Conservation (phyloP, 2,329 filamentous ascomycete species). For the Sclerotinia nivalis region DNA sequence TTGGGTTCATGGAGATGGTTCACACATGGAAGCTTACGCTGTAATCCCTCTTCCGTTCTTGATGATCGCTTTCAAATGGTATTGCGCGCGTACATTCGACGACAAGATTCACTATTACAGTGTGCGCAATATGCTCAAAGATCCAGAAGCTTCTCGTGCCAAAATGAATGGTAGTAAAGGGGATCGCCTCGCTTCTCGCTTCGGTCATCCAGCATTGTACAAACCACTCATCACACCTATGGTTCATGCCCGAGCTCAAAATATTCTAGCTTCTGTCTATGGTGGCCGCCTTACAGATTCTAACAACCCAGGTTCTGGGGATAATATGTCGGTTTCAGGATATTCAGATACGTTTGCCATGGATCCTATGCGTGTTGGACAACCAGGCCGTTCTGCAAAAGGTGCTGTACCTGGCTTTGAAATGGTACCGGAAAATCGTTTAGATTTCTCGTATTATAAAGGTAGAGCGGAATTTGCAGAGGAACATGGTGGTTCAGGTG, state of each 20-base stretch:
- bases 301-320: slow-evolving; percentile 57
- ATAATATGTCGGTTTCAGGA: slow-evolving; percentile 61
- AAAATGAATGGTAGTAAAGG: slow-evolving; percentile 58
- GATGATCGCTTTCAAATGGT: slow-evolving; percentile 81
- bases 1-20: slow-evolving; percentile 66
- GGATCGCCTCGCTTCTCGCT: slow-evolving; percentile 73
- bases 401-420: slow-evolving; percentile 71
- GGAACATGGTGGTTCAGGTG: slow-evolving; percentile 74
- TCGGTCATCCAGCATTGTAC: slow-evolving; percentile 89
- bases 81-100: slow-evolving; percentile 76
- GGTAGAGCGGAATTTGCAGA: slow-evolving; percentile 84
- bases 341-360: slow-evolving; percentile 83
- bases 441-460: slow-evolving; percentile 90
- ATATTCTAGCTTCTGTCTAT: slow-evolving; percentile 83
- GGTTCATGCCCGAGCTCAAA: slow-evolving; percentile 89
- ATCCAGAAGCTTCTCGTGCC: slow-evolving; percentile 46
- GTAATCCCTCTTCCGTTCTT: slow-evolving; percentile 76
- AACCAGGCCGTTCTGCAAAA: slow-evolving; percentile 45
- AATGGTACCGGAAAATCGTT: slow-evolving; percentile 82
- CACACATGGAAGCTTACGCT: slow-evolving; percentile 62
- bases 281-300: slow-evolving; percentile 73
- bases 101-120: slow-evolving; percentile 78
- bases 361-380: slow-evolving; percentile 67
- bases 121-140: slow-evolving; percentile 56
- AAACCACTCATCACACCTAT: slow-evolving; percentile 89